Percentiles rank a stretch among this genome's conserved stretches.
These are phyloP conservation scores for Solanum rostratum DNA, from an alignment of 257 asterid genomes.

Conservation along the genomic window DNA sequence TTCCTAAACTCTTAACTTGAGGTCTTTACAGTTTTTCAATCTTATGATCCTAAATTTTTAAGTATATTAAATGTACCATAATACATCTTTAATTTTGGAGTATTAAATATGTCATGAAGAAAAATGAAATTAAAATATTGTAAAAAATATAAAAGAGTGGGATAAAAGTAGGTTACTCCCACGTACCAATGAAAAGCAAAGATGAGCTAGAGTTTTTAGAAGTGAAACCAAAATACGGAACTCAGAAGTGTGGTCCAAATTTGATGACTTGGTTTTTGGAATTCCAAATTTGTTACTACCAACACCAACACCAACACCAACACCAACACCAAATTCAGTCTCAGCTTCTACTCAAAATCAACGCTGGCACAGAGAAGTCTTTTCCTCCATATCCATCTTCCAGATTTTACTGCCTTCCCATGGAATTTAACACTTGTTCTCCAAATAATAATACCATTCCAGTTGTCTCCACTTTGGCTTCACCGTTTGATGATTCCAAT, in stretches of 20 bases:
- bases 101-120: no score
- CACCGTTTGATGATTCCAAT: conserved; percentile 26
- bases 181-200: no score
- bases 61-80: no score
- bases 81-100: no score
- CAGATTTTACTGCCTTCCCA: conserved; percentile 1
- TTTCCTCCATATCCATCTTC: neutral
- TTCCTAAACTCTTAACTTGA: no score
- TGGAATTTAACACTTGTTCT: conserved; percentile 37
- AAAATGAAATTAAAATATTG: no score
- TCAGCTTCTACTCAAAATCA: neutral
- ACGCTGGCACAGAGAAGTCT: neutral
- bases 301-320: neutral
- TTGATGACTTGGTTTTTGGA: neutral
- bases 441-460: conserved; percentile 33
- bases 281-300: neutral
- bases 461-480: conserved; percentile 49
- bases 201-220: no score
- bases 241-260: neutral
- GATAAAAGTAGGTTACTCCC: no score
- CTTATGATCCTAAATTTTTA: no score
- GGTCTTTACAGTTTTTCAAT: no score
- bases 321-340: neutral
- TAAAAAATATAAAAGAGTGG: no score
- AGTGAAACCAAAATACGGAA: no score